These are phyloP conservation scores for Penicillium hesseltinei DNA, from an alignment of 2,329 filamentous ascomycete genomes.

Conservation along the genomic window DNA sequence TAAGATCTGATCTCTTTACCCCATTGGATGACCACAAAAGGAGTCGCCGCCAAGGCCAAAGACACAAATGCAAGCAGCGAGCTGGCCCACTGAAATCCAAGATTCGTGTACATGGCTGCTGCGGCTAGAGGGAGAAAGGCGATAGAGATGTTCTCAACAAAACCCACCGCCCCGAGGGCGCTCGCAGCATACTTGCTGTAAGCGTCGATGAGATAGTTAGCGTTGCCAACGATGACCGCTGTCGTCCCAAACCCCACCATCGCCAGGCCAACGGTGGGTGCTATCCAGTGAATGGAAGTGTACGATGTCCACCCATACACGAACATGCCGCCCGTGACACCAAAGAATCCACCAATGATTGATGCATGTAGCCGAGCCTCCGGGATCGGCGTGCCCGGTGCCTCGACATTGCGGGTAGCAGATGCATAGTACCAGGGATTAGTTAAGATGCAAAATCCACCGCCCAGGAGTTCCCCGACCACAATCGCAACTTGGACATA, in stretches of 20 bases:
- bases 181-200: conserved; percentile 50
- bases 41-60: conserved; percentile 38
- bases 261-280: conserved; percentile 31
- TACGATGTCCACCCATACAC: conserved; percentile 35
- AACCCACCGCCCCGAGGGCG: conserved; percentile 45
- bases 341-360: conserved; percentile 37
- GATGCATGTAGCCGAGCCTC: conserved; percentile 44
- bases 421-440: conserved; percentile 23
- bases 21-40: conserved; percentile 41
- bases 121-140: conserved; percentile 48
- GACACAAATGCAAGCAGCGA: conserved; percentile 46
- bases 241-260: conserved; percentile 43
- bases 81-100: conserved; percentile 46
- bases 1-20: conserved; percentile 36
- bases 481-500: conserved; percentile 41
- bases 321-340: conserved; percentile 31
- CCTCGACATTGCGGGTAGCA: conserved; percentile 29
- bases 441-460: conserved; percentile 38
- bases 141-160: conserved; percentile 45
- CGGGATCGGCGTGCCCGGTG: conserved; percentile 39
- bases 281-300: conserved; percentile 33
- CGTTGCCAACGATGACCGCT: conserved; percentile 46
- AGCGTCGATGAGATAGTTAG: conserved; percentile 50
- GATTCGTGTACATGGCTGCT: conserved; percentile 38
- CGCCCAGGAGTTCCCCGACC: conserved; percentile 41